Evolutionary conservation across 2,329 filamentous ascomycete species (phyloP).

Genomic region (Neofusicoccum laricinum): DNA sequence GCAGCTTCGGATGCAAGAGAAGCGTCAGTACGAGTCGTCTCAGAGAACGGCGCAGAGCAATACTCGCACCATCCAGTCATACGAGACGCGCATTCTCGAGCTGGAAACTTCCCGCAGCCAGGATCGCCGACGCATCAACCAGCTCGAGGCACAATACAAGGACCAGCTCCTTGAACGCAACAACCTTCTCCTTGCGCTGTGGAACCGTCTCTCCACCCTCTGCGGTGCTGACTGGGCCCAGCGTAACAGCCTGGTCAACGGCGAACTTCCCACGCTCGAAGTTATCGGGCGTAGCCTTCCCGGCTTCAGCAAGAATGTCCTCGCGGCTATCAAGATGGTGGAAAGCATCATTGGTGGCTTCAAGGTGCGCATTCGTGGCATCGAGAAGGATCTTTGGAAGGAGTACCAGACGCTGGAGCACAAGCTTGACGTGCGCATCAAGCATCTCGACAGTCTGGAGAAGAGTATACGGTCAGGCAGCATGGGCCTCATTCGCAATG

Average conservation of each 20-base stretch:
- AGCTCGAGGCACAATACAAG: conserved; percentile 75
- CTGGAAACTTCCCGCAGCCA: conserved; percentile 75
- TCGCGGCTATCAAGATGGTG: conserved; percentile 82
- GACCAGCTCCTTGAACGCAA: conserved; percentile 90
- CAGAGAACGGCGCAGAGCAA: conserved; percentile 86
- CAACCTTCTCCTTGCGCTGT: conserved; percentile 79
- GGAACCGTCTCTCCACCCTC: conserved; percentile 80
- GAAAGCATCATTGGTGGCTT: conserved; percentile 77
- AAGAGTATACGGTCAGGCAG: conserved; percentile 56
- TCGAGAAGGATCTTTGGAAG: conserved; percentile 88
- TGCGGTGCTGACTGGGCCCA: conserved; percentile 93
- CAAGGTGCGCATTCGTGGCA: conserved; percentile 71
- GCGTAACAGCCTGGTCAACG: conserved; percentile 83
- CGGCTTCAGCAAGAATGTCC: conserved; percentile 84
- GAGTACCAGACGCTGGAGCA: conserved; percentile 86
- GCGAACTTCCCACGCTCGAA: conserved; percentile 80
- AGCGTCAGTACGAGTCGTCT: conserved; percentile 81
- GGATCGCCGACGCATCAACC: conserved; percentile 72
- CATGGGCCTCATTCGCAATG: conserved; percentile 21
- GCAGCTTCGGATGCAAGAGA: conserved; percentile 78
- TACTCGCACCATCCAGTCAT: conserved; percentile 78
- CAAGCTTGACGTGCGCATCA: conserved; percentile 73
- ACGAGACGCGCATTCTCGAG: conserved; percentile 80
- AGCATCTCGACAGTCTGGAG: conserved; percentile 86
- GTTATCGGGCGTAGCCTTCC: conserved; percentile 81